A percentile compares a stretch with the other conserved stretches of the same genome.
phyloP scores from a whole-genome alignment of 352 stramenopile species.

The Globisporangium echinulatum region DNA sequence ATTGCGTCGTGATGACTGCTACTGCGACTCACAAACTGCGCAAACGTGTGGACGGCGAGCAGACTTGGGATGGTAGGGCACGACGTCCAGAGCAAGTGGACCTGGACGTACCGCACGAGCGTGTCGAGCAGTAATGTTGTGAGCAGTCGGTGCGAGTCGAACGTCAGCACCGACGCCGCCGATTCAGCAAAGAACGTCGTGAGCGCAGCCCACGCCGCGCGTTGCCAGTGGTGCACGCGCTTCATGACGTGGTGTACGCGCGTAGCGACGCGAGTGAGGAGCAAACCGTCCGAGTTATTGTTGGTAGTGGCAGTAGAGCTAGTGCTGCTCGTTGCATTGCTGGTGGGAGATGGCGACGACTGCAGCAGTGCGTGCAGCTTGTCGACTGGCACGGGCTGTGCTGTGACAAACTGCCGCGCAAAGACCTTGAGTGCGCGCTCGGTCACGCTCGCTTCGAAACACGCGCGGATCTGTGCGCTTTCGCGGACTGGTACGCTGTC shows the following conservation, averaged over 20 bases:
- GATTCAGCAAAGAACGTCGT: conserved; percentile 29
- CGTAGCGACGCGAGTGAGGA: conserved; percentile 22
- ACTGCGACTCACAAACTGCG: conserved; percentile 16
- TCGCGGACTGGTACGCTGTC: not conserved
- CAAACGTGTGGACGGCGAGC: conserved; percentile 38
- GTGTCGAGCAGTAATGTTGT: conserved; percentile 45
- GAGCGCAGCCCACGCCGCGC: conserved; percentile 41
- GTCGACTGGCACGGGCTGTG: conserved; percentile 11
- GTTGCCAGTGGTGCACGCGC: conserved; percentile 56
- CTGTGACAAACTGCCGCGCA: conserved; percentile 34
- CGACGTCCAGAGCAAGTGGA: conserved; percentile 56
- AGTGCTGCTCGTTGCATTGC: conserved; percentile 1
- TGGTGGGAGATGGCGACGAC: not conserved
- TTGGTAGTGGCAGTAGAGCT: not conserved
- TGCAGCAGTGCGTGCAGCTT: conserved; percentile 20
- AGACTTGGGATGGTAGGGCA: conserved; percentile 34
- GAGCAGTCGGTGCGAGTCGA: conserved; percentile 49
- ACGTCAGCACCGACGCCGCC: conserved; percentile 20
- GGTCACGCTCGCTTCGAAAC: conserved; percentile 2
- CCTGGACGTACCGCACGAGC: conserved; percentile 48
- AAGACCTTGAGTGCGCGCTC: conserved; percentile 25
- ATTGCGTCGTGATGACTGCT: no score
- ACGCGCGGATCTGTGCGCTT: not conserved
- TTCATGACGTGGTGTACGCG: conserved; percentile 52
- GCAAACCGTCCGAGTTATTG: not conserved